These are phyloP conservation scores for Vanrija sp. DNA, from an alignment of 1,284 basidiomycete genomes.

Conservation along the genomic window DNA sequence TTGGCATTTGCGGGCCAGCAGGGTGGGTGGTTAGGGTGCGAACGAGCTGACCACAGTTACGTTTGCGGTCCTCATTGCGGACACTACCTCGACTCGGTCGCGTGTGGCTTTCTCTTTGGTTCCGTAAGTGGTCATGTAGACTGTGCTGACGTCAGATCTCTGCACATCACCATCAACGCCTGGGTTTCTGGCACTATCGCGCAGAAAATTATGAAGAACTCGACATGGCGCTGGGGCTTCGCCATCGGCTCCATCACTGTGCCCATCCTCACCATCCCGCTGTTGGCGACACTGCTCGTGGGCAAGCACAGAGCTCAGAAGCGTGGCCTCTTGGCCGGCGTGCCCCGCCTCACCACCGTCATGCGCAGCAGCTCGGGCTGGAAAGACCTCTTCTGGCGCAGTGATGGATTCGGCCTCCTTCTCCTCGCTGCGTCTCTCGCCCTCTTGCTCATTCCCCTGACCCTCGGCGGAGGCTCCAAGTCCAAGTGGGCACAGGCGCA, in stretches of 20 bases:
- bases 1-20: constrained; percentile 27
- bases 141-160: constrained; percentile 18
- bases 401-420: constrained; percentile 44
- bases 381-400: constrained; percentile 47
- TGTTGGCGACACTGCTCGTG: constrained; percentile 16
- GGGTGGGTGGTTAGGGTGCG: constrained; percentile 5
- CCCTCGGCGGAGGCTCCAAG: constrained; percentile 41
- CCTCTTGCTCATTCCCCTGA: constrained; percentile 46
- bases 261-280: constrained; percentile 28
- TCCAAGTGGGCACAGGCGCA: constrained; percentile 38
- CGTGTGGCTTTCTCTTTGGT: constrained; percentile 50
- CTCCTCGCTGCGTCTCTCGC: constrained; percentile 40
- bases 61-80: constrained; percentile 49
- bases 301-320: neutral
- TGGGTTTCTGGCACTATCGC: neutral
- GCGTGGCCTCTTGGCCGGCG: neutral
- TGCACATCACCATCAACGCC: constrained; percentile 43
- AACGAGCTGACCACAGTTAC: constrained; percentile 16
- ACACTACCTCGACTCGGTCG: constrained; percentile 45
- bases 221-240: constrained; percentile 65
- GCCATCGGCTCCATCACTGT: neutral
- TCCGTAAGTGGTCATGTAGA: constrained; percentile 25
- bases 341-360: neutral
- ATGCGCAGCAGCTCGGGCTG: constrained; percentile 1
- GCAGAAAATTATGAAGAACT: constrained; percentile 1